Base-by-base conservation (phyloP, 345 rosid genomes). In the Arabidopsis arenosa region DNA sequence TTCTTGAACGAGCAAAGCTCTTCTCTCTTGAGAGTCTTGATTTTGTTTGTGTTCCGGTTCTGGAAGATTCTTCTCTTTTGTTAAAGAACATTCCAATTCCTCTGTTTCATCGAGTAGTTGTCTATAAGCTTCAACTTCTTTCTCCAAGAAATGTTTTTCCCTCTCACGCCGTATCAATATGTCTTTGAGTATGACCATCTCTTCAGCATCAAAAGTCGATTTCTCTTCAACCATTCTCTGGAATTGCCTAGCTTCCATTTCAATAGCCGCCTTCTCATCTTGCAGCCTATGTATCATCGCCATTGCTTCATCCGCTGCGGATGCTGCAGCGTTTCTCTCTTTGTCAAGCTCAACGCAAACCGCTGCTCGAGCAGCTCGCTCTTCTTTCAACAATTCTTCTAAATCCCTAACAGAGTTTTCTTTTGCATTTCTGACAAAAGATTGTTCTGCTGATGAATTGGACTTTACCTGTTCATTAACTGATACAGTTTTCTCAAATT, bases 251-350 rank as follows among this genome's bases (percentile, higher is more conserved):
- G 89, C 87, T 79, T 87, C 89, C 91, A 88, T 90, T 70, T 85
- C 89, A 35, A 87, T 39, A 0, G 80, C 15, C 11, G 91, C 93
- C 79, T 88, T 88, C 80, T 88, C 96, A 69, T 88, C 87, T 75
- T 88, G 93, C 7, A 88, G 80, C 58, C 88, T 86, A 47, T 83
- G 71, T 60, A 87, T 87, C 96, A 88, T 87, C 28, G 93, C 88
- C 91, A 90, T 88, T 9, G 91, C 88, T 82, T 90, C 96, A 54
- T 88, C 93, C 9, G 91, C 89, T 60, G 93, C 93, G 39, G 86
- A 75, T 67, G 91, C 88, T 66, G 93, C 89, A 21, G 93, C 90
- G 74, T 39, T 86, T 81, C 93, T 87, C 81, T 88, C 93, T 64
- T 88, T 86, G 72, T 90, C 93, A 1, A 88, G 93, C 57, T 90